A percentile compares a stretch with the other conserved stretches of the same genome.
These are phyloP conservation scores for Oropetium thomaeum DNA, from an alignment of 176 grass and related monocot genomes.

Conservation along the genomic window DNA sequence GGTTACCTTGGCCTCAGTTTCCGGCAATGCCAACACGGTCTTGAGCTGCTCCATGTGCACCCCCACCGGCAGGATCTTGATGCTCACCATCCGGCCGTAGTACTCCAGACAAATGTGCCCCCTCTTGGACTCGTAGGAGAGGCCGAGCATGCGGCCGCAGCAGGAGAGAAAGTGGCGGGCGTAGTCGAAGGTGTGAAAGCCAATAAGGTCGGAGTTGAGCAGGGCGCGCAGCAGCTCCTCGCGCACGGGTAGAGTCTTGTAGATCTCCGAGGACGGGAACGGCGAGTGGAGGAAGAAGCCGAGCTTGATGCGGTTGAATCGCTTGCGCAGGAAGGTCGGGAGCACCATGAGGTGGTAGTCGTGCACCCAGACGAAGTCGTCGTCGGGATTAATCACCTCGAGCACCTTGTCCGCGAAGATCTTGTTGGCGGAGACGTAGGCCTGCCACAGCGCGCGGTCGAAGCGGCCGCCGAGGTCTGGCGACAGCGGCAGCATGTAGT, in stretches of 20 bases:
- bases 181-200: constrained; percentile 97
- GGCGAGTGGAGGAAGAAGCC: constrained; percentile 93
- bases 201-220: constrained; percentile 91
- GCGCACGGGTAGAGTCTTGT: constrained; percentile 83
- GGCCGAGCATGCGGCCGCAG: constrained; percentile 79
- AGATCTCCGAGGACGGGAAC: constrained; percentile 91
- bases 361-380: constrained; percentile 97
- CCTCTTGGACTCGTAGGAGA: constrained; percentile 81
- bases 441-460: constrained; percentile 83
- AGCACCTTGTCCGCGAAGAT: constrained; percentile 92
- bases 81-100: constrained; percentile 89
- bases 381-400: constrained; percentile 94
- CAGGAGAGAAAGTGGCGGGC: constrained; percentile 95
- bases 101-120: constrained; percentile 89
- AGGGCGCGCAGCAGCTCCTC: constrained; percentile 83
- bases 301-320: constrained; percentile 88
- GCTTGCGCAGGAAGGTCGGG: constrained; percentile 85
- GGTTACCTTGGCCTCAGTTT: constrained; percentile 66
- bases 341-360: constrained; percentile 99
- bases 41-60: constrained; percentile 78
- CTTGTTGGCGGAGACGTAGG: constrained; percentile 94
- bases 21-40: constrained; percentile 44
- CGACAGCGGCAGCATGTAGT: constrained; percentile 95
- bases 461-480: constrained; percentile 88
- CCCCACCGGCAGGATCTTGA: constrained; percentile 87